Base-by-base conservation (phyloP, 2,329 filamentous ascomycete species). In the Cercospora brassicicola region DNA sequence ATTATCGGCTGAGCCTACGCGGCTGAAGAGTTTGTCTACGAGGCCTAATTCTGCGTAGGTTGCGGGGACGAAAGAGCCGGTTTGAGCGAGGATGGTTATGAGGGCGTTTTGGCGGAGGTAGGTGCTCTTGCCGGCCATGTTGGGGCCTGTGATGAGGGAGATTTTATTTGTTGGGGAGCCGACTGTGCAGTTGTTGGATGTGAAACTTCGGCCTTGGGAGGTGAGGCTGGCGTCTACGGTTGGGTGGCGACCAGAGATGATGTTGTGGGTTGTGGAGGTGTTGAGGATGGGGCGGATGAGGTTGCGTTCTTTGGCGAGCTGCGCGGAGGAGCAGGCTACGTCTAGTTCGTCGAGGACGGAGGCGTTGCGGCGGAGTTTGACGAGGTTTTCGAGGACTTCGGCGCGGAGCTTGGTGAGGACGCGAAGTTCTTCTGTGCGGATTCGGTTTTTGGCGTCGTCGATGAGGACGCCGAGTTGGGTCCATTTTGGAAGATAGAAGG, bases 81-180 rank as follows among this genome's bases (percentile, higher is more conserved):
- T 89, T 80, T 99, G 95, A 1, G 95, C 94, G 13, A 99, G 86
- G 69, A 99, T 92, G 0, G 92, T 93, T 73, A 98, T 96, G 62
- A 99, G 85, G 2, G 95, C 95, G 79, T 97, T 98, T 76, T 99
- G 96, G 0, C 95, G 91, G 4, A 99, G 84, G 76, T 97, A 99
- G 0, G 95, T 99, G 78, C 91, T 94, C 81, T 99, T 99, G 59
- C 95, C 95, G 1, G 91, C 95, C 95, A 99, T 99, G 80, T 99
- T 99, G n/a, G 95, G 95, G 0, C 95, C 88, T 8, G 88, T 90
- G 71, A 90, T 88, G 36, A 90, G 84, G 81, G 86, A 87, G 60
- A 89, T 85, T n/a, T 73, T 91, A 86, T 86, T 94, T 74, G 89
- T 89, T 8, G 33, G 9, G 75, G 89, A 90, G n/a, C 91, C 91